phyloP scores from a whole-genome alignment of 305 asterid genomes.

The Fraxinus paxiana region DNA sequence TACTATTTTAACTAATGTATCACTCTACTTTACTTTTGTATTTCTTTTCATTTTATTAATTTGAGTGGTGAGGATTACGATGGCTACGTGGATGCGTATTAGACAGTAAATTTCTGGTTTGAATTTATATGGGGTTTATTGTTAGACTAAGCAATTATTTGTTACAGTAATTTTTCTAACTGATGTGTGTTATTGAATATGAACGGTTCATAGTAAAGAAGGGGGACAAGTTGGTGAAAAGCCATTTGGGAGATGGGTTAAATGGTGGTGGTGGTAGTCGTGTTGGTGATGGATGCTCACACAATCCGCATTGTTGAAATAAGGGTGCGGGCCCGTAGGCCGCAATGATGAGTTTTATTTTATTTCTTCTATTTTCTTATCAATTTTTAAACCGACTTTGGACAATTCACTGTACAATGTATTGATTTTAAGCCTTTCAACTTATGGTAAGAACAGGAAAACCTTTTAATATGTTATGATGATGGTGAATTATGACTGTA shows the following conservation, averaged over 20 bases:
- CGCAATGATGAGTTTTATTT: constrained; percentile 23
- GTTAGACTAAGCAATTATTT: not conserved
- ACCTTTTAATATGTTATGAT: constrained; percentile 23
- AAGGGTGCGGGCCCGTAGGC: constrained; percentile 36
- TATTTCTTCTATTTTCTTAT: not conserved
- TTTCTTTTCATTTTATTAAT: not conserved
- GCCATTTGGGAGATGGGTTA: constrained; percentile 31
- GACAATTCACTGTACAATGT: constrained; percentile 26
- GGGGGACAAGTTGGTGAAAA: constrained; percentile 42
- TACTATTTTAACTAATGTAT: not conserved
- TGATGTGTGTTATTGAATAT: constrained; percentile 25
- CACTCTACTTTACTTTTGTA: not conserved
- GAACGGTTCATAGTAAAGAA: constrained; percentile 31
- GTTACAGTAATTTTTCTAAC: not conserved
- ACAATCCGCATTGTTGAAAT: constrained; percentile 37
- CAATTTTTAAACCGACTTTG: constrained; percentile 14
- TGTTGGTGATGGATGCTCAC: constrained; percentile 51
- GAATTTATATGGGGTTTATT: constrained; percentile 7
- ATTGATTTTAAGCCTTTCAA: constrained; percentile 33
- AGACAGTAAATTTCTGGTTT: not conserved
- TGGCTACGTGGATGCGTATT: not conserved
- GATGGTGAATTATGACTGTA: constrained; percentile 29
- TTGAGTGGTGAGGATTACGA: not conserved
- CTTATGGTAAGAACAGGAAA: not conserved
- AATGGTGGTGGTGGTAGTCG: constrained; percentile 34